Base-by-base conservation (phyloP, 495 filamentous ascomycete species). In the Hypoxylon cercidicola region DNA sequence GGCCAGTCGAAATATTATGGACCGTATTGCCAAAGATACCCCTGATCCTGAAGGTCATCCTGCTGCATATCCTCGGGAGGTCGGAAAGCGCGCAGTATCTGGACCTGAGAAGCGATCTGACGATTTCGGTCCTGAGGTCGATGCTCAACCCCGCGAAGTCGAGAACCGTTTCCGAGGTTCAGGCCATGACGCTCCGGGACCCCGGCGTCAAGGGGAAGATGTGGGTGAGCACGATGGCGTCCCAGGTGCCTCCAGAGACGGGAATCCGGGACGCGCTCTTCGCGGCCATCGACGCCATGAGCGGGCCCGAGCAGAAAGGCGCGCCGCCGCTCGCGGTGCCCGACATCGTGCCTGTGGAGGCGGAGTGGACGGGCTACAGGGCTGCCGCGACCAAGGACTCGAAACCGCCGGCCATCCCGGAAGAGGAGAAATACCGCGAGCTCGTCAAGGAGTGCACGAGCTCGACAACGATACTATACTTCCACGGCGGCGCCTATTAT, bases 401-500 rank as follows among this genome's bases (percentile, higher is more conserved):
- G 4, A 75, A 76, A 8, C 79, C 83, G 50, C 87, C 87, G 0
- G 78, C 81, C 3, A 80, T 91, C 25, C 81, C 87, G 0, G 90
- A 97, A 66, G 77, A 80, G 49, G 82, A 88, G 62, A 92, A 91
- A 69, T 97, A 92, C 73, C 77, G 76, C 47, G 81, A 82, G 48
- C 72, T 97, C 77, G 88, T 90, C 79, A 84, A 83, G 65, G 93
- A 96, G 64, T 82, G 85, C 21, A 83, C 74, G 9, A 85, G 79
- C 19, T 80, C 85, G n/a, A 84, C 84, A 32, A 93, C 91, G 0
- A 75, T 97, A 0, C 78, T 97, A 23, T 97, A 92, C 71, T 88
- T 97, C 72, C 94, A 98, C 72, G 94, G 94, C 41, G 94, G 94
- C 28, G 92, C 88, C n/a, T 90, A 90, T 77, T 93, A 81, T 32